Evolutionary conservation across 257 asterid species (phyloP).

Genomic region (Agastache rugosa): DNA sequence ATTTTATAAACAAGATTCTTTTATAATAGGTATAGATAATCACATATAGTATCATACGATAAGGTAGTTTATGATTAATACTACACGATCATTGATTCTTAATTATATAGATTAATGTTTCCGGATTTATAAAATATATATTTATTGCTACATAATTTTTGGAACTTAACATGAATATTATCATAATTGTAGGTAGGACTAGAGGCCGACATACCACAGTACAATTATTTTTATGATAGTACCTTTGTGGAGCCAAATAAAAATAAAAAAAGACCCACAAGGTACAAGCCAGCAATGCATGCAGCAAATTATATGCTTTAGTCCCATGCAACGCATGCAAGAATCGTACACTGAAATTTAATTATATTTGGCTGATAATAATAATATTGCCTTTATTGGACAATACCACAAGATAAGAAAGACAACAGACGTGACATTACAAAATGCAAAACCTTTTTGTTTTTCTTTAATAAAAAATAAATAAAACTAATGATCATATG

Average conservation of each 20-base stretch:
- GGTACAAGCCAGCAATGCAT: constrained; percentile 8
- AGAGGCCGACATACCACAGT: constrained; percentile 39
- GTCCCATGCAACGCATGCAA: constrained; percentile 24
- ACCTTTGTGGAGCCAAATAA: constrained; percentile 36
- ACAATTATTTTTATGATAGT: constrained; percentile 28
- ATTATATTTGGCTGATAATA: constrained; percentile 5
- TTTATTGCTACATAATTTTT: background rate
- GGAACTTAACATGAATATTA: background rate
- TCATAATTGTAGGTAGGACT: constrained; percentile 26
- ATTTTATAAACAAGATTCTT: too few relatives aligned
- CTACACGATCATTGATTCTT: too few relatives aligned
- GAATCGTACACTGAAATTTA: background rate
- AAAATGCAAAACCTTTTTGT: background rate
- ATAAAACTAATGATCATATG: constrained; percentile 8
- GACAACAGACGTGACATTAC: constrained; percentile 3
- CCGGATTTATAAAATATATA: background rate
- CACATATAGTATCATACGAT: too few relatives aligned
- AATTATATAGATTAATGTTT: background rate
- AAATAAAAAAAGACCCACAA: constrained; percentile 4
- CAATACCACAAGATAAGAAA: background rate
- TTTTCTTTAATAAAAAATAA: background rate
- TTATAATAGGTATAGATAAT: too few relatives aligned
- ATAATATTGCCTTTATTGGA: background rate
- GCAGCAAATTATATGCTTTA: background rate
- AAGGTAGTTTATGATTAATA: too few relatives aligned